Conservation (phyloP, 441 rosid species). For the Pelargonium citronellum region DNA sequence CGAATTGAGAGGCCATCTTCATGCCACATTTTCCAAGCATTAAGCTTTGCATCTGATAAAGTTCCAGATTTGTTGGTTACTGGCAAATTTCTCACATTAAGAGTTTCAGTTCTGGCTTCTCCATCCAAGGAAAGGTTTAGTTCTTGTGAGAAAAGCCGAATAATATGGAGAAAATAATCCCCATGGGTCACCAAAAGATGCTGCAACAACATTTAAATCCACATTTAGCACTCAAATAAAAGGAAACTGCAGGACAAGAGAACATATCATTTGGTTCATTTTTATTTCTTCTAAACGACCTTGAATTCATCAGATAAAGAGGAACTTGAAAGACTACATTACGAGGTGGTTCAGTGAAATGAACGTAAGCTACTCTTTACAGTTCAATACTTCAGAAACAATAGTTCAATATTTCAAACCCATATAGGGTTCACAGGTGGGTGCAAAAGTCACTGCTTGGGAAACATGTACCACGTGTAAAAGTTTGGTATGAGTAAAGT, state of each 20-base stretch:
- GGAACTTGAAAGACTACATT: not conserved
- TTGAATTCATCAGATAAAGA: not conserved
- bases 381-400: not conserved
- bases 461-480: not conserved
- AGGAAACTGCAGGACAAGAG: no score
- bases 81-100: conserved; percentile 14
- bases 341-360: not conserved
- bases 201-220: conserved; percentile 30
- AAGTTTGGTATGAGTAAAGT: not conserved
- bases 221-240: conserved; percentile 8
- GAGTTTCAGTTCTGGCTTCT: conserved; percentile 22
- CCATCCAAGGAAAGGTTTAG: conserved; percentile 43
- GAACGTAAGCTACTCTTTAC: not conserved
- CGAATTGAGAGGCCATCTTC: conserved; percentile 38
- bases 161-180: conserved; percentile 35
- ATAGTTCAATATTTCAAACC: no score
- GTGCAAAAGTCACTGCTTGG: not conserved
- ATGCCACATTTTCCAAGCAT: conserved; percentile 51
- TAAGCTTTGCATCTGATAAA: conserved; percentile 34
- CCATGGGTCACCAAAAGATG: conserved; percentile 37
- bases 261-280: not conserved
- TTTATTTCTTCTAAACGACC: not conserved
- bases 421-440: no score
- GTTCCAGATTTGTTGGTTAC: conserved; percentile 22
- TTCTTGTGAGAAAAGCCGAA: conserved; percentile 28